Evolutionary conservation across 495 filamentous ascomycete genomes (phyloP).

Genomic region (Hyaloscypha hepaticicola): DNA sequence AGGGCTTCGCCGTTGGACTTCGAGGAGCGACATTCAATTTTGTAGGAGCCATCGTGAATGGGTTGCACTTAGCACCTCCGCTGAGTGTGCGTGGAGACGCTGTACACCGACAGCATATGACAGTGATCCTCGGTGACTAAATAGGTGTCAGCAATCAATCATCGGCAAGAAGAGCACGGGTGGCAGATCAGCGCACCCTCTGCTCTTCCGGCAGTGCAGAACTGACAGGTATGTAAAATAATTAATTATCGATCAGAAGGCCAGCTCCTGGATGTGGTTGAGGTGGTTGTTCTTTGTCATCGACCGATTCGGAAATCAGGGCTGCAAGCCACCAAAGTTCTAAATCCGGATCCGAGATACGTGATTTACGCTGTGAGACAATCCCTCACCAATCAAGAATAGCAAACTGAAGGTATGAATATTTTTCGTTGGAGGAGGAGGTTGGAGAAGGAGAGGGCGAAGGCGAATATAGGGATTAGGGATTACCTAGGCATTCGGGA

Average conservation of each 20-base stretch:
- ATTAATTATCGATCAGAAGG: conserved; percentile 20
- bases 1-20: conserved; percentile 32
- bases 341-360: not conserved
- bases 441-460: not conserved
- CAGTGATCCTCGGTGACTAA: not conserved
- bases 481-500: too few relatives aligned
- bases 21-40: conserved; percentile 45
- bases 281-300: conserved; percentile 5
- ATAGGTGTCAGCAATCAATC: not conserved
- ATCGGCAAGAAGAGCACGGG: not conserved
- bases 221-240: conserved; percentile 8
- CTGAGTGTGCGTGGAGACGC: not conserved
- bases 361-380: not conserved
- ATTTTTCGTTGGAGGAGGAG: not conserved
- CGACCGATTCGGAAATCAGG: not conserved
- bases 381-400: not conserved
- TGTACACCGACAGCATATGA: conserved; percentile 1
- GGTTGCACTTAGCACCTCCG: conserved; percentile 17
- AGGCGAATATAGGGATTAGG: not conserved
- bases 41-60: conserved; percentile 46
- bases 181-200: conserved; percentile 6
- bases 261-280: conserved; percentile 23
- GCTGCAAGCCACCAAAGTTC: not conserved
- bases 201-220: not conserved
- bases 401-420: not conserved